Base-by-base conservation (phyloP, 345 rosid genomes). In the Citrus reticulata region DNA sequence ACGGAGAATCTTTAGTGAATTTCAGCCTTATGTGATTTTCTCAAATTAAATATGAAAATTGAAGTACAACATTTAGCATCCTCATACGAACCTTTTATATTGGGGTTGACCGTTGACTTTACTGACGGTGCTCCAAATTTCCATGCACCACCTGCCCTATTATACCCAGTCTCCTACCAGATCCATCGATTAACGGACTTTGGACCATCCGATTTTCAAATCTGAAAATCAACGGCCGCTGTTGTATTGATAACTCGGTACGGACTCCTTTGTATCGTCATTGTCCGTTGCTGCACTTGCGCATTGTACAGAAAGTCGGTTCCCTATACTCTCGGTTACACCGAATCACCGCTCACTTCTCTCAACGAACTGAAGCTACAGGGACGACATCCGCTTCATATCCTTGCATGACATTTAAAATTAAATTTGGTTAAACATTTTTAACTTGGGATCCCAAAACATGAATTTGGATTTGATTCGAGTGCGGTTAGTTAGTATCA, bases 41-140 rank as follows among this genome's bases (percentile, higher is more conserved):
- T 7, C 1, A 39, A 0, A 39, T 39, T 0, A 39, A 40, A 40
- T 40, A 40, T 40, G 46, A 40, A 40, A 40, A 40, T 40, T 40
- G 13, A 40, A 40, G 46, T 40, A 40, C 46, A 9, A 9, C 46
- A 40, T 40, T 40, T 9, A 40, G 1, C 46, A 8, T 40, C 0
- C 46, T 40, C 2, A 40, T 40, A 8, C 0, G 0, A 1, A 40
- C 14, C 3, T 51, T 51, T 4, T 16, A 2, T 7, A 66, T 0
- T 7, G 4, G n/a, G 9, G 57, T 75, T 61, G 39, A 77, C 78
- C 57, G 63, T 74, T 65, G 83, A 77, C 83, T 54, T 3, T 14
- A 0, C 4, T 46, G 51, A 30, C 60, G 77, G 70, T 75, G 49
- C 80, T 55, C 69, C 77, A 58, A 70, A 55, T 58, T 66, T 32